A percentile compares a stretch with the other conserved stretches of the same genome.
These are phyloP conservation scores for Cercospora sp. DNA, from an alignment of 2,329 filamentous ascomycete genomes.

Conservation along the genomic window DNA sequence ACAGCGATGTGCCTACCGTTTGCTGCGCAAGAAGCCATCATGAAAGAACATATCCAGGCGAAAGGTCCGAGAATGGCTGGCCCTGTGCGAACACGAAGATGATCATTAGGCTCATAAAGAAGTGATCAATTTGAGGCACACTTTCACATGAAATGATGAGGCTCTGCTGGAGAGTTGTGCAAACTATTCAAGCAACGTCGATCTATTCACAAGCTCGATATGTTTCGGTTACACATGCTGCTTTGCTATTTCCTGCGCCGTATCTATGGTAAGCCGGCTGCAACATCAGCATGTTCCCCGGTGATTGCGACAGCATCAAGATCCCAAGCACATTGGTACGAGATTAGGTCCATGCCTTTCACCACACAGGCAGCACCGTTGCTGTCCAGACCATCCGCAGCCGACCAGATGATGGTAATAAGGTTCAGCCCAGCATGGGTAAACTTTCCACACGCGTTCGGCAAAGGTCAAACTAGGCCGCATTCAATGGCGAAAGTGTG, in stretches of 20 bases:
- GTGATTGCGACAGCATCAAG: background rate
- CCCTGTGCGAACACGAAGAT: background rate
- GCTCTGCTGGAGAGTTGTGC: constrained; percentile 1
- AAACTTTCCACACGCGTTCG: constrained; percentile 19
- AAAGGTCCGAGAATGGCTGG: background rate
- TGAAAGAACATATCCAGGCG: background rate
- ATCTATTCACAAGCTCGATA: background rate
- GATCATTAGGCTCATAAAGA: background rate
- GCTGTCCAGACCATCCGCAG: background rate
- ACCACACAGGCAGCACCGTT: background rate
- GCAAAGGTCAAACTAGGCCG: constrained; percentile 14
- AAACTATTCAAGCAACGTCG: background rate
- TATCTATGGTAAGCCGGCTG: background rate
- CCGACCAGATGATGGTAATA: background rate
- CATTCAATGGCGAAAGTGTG: constrained; percentile 5
- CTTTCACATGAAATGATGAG: background rate
- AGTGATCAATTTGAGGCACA: background rate
- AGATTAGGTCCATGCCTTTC: background rate
- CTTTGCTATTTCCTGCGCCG: background rate
- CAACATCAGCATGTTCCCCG: background rate
- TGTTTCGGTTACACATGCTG: background rate
- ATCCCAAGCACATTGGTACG: background rate
- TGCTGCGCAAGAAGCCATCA: too few relatives aligned
- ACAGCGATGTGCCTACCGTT: background rate
- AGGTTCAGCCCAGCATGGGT: constrained; percentile 10